Base-by-base conservation (phyloP, 257 asterid genomes). In the Penstemon davidsonii region DNA sequence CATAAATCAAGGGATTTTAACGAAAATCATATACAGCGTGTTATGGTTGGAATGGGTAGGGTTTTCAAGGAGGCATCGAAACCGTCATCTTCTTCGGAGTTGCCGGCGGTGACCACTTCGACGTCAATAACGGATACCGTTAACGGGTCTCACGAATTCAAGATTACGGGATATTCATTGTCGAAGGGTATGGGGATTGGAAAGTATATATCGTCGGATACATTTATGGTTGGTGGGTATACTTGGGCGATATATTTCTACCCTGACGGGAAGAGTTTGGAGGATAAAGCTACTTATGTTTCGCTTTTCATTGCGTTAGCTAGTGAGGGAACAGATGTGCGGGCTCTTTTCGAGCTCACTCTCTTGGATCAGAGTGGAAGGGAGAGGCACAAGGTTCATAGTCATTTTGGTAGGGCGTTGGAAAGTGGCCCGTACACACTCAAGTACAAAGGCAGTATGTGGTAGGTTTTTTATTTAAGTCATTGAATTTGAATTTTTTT, bases 381-480 rank as follows among this genome's bases (percentile, higher is more conserved):
- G 83, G 95, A 76, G 82, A 88, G 87, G 85, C 97, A 93, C 81
- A 90, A 90, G 87, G 87, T 92, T 77, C 97, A 88, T 68, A 93
- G 86, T 79, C 99, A 93, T 84, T 93, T 93, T 55, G 97, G 96
- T 38, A 86, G 99, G 81, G 81, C 94, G 47, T 84, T 93, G 79
- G 99, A 93, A 85, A 87, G 87, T 62, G 99, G 99, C 12, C 99
- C 99, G 0, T 93, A 93, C 61, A 76, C 97, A 3, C 87, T 93
- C 45, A 93, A 90, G 81, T 90, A 87, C 79, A 77, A 94, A 15
- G 97, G 99, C 76, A 93, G 99, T 83, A 88, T 90, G 96, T 93
- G 99, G 99, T 92, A 73, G 73, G 89, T 87, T 73, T 68, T 60
- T 68, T 44, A 15, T 25, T 25, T 25, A 0, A 41, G 45, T 38